Evolutionary conservation across 495 filamentous ascomycete species (phyloP).

Genomic region (Hypoxylon trugodes): DNA sequence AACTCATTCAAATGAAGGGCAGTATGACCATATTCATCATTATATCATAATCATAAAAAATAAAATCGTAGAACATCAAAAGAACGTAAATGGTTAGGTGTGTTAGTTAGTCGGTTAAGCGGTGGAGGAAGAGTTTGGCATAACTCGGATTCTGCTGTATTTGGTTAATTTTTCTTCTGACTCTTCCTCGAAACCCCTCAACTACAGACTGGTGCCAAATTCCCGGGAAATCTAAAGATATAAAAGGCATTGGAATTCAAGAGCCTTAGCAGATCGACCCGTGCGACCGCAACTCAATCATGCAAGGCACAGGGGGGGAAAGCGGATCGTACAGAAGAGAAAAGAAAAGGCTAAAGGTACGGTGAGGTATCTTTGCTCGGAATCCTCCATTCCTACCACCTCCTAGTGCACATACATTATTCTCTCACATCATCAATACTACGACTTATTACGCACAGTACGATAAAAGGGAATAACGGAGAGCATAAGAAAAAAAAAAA

Average conservation of each 20-base stretch:
- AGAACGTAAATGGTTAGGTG: conserved; percentile 18
- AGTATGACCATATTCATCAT: conserved; percentile 33
- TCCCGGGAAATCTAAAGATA: conserved; percentile 28
- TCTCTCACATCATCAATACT: conserved; percentile 41
- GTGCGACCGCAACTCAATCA: conserved; percentile 25
- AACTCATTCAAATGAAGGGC: conserved; percentile 34
- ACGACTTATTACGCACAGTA: conserved; percentile 28
- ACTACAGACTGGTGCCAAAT: conserved; percentile 10
- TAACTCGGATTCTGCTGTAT: too few species aligned
- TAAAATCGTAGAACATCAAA: conserved; percentile 24
- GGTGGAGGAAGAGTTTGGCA: conserved; percentile 11
- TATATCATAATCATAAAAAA: conserved; percentile 29
- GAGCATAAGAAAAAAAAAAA: neutral
- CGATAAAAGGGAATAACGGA: conserved; percentile 14
- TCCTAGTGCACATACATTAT: too few species aligned
- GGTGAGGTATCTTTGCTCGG: conserved; percentile 21
- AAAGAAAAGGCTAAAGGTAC: conserved; percentile 18
- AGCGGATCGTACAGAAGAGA: conserved; percentile 21
- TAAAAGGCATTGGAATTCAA: conserved; percentile 24
- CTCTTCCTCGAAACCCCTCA: conserved; percentile 21
- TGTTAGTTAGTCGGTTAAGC: too few species aligned
- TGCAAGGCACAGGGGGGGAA: conserved; percentile 38
- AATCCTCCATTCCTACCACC: conserved; percentile 28
- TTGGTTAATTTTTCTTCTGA: conserved; percentile 15
- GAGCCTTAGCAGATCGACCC: conserved; percentile 23